Base-by-base conservation (phyloP, 495 filamentous ascomycete species). In the Tuber umbilicatum region DNA sequence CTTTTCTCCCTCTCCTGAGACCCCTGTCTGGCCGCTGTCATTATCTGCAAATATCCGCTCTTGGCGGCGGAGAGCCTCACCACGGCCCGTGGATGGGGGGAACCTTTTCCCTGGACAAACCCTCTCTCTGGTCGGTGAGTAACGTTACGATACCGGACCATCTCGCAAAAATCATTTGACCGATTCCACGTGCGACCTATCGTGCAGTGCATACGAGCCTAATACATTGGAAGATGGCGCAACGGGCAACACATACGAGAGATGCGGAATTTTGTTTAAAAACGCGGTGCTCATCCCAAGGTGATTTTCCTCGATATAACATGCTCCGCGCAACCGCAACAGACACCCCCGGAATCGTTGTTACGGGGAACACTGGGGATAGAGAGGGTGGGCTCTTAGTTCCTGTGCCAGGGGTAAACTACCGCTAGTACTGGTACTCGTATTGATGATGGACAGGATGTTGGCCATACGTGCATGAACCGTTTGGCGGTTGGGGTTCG, bases 1-100 rank as follows among this genome's bases (percentile, higher is more conserved):
- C 12, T 64, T 64, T 64, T 17, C 27, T 31, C 27, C 17, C n/a
- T 31, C 12, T 3, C 5, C n/a, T 31, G 5, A 64, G n/a, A 64
- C 55, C 55, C 55, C n/a, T 64, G 55, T 31, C 55, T 64, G 55
- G 55, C 55, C 55, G 55, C 55, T 64, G 55, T 64, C 55, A 64
- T 64, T 64, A 31, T 31, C 55, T 64, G 55, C 55, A 64, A 64
- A 64, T 64, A 5, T 64, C 55, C 55, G 27, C 55, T 5, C n/a
- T 16, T 31, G 27, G 55, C n/a, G 55, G 27, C n/a, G 27, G 55
- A 64, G 55, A 64, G 55, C 55, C 55, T 64, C 55, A 64, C 27
- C 31, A 27, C 50, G 50, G 50, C 50, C 50, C 50, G 50, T 27
- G n/a, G 50, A 55, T 55, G 50, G n/a, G 23, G 23, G n/a, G 50